Evolutionary conservation across 2,329 filamentous ascomycete genomes (phyloP), one percentile per base, ranked within the genome.

Genomic region (Fusarium redolens): DNA sequence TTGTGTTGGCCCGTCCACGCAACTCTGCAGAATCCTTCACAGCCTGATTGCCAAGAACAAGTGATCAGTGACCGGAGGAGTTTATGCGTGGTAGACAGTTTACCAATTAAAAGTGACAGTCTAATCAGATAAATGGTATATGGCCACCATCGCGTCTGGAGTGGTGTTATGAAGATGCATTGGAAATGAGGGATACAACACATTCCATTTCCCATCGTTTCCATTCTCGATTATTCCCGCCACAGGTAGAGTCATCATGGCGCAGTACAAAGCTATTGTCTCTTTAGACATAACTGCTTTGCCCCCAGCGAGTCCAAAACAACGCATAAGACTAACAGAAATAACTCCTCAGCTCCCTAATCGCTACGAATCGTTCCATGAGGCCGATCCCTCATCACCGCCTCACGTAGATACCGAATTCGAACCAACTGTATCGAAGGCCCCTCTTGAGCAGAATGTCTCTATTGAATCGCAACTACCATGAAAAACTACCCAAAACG

Each of bases 391-490:
- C 22, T 15, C 14, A 22, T 50, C 30, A 7, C 15, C 18, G 3
- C n/a, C 30, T 5, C n/a, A 3, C 7, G 30, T 15, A 2, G 7
- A 33, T 1, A 7, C 30, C 18, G 30, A 10, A 0, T 22, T 4
- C 4, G n/a, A 50, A 13, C 20, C 15, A 18, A 15, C 5, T 2
- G 7, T 22, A 18, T 13, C 22, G 5, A 33, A 33, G 22, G 0
- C 2, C 14, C 14, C 20, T 3, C 11, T 3, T 18, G 4, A 7
- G 7, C 11, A 33, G 11, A 33, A 14, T 33, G 11, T 7, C 7
- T 17, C 1, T 0, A 5, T 0, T 4, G 11, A 33, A 33, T 33
- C 5, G 30, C 11, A 10, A 18, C 11, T 13, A 10, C 7, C 30
- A 7, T 13, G 11, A 33, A 17, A 0, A 33, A 33, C 22, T 18